Base-by-base conservation (phyloP, 139 green algal species). In the Astrephomene gubernaculifera region DNA sequence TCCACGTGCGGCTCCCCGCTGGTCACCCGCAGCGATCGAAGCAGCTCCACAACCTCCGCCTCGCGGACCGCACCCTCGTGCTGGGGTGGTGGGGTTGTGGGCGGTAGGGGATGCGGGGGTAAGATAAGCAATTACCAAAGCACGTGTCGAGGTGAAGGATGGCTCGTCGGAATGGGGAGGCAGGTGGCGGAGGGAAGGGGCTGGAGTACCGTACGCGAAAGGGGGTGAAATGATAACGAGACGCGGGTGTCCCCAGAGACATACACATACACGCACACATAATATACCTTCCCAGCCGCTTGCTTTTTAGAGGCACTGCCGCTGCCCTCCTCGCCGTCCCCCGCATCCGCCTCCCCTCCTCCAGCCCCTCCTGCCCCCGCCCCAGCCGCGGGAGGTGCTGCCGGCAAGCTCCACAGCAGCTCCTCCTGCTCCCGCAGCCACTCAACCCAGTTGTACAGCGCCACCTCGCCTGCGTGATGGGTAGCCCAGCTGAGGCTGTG, bases 1-100 rank as follows among this genome's bases (percentile, higher is more conserved):
- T 97, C 92, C 0, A 90, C 93, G 60, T 93, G 91, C 0, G 93
- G 91, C 74, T 95, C 85, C 0, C 94, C 95, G 67, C 92, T 92
- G 21, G 94, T 79, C 21, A 97, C 92, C 22, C 71, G 54, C 1
- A 53, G n/a, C 27, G 41, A 45, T 19, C 79, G 63, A 52, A 75
- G 39, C 44, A 91, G 81, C 27, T 86, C 65, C 45, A 81, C 22
- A 0, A 12, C 54, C 54, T 90, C 82, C 17, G 9, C 70, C 60
- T 85, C 75, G 25, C 65, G n/a, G 0, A 36, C 43, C 6, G 49
- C 73, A n/a, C n/a, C n/a, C 82, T 82, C 65, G 41, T 75, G 38
- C 65, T 33, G 57, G n/a, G n/a, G n/a, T n/a, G n/a, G n/a, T n/a
- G n/a, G n/a, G n/a, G n/a, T n/a, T n/a, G n/a, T n/a, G n/a, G n/a